Evolutionary conservation across 768 basidiomycete species (phyloP).

Genomic region (Thelephora ganbajun): DNA sequence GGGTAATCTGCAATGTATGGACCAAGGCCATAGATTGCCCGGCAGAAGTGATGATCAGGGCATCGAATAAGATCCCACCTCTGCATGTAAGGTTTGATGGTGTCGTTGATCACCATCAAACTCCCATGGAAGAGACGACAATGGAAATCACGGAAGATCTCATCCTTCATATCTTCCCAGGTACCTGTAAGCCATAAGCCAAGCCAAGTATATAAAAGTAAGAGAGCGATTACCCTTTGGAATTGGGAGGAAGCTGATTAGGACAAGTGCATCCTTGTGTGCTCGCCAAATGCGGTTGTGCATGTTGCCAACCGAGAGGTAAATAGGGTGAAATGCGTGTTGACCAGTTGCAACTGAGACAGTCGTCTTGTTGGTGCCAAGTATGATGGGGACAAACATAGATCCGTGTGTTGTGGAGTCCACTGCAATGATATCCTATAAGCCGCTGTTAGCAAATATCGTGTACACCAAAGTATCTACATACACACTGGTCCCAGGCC

Average conservation of each 20-base stretch:
- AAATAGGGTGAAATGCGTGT: constrained; percentile 16
- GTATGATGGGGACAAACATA: constrained; percentile 16
- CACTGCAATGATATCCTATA: constrained; percentile 7
- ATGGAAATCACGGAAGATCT: constrained; percentile 6
- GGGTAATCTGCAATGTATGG: constrained; percentile 26
- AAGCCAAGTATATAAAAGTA: background rate
- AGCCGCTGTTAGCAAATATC: constrained; percentile 9
- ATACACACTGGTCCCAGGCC: constrained; percentile 19
- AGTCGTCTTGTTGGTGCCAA: constrained; percentile 28
- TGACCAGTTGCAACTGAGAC: constrained; percentile 19
- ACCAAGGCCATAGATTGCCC: too few relatives aligned
- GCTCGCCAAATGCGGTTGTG: constrained; percentile 12
- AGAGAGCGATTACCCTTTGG: constrained; percentile 16
- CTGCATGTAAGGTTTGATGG: constrained; percentile 7
- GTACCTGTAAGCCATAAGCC: background rate
- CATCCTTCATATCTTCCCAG: background rate
- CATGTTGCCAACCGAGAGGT: constrained; percentile 12
- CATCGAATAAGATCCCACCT: constrained; percentile 14
- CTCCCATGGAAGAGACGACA: constrained; percentile 7
- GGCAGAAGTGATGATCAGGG: constrained; percentile 21
- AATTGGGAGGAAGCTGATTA: constrained; percentile 16
- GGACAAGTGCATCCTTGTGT: constrained; percentile 7
- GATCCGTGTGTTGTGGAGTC: constrained; percentile 7
- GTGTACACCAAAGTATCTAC: constrained; percentile 12
- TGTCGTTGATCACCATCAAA: constrained; percentile 3